Base-by-base conservation (phyloP, 768 basidiomycete species). In the Phaeotremella skinneri region DNA sequence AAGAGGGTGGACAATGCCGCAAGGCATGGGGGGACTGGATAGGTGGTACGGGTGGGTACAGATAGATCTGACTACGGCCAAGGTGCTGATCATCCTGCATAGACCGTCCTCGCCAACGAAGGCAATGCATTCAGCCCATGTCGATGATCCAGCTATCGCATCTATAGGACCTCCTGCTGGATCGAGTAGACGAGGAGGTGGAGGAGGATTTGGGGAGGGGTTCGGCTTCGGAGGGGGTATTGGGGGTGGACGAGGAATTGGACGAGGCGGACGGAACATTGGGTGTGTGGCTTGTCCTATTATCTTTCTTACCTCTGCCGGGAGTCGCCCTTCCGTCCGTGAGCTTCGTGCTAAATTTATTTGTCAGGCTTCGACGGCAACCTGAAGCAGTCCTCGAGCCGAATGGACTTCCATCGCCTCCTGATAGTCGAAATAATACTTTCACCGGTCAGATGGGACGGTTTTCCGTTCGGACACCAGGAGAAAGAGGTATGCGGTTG, bases 211-310 rank as follows among this genome's bases (percentile, higher is more conserved):
- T 42, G 70, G 67, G 4, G 67, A 72, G 50, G 70, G 70, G 0
- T 72, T 72, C 43, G 71, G 71, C 5, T 73, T 61, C 47, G 71
- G 71, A 4, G 71, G 68, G 16, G 71, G 71, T 5, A 69, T 73
- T 20, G 70, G 70, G 4, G 58, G 48, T 27, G 65, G 66, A 2
- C 51, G 62, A 30, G 62, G 59, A n/a, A 43, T 68, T 6, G 65
- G 54, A 7, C 42, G 64, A 26, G 65, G 66, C 13, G 60, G 55
- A 2, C 53, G 64, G 25, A 70, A 68, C 52, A 62, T 66, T 20
- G 69, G 67, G 69, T 70, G 55, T 41, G 66, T 54, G 1, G 4
- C 26, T 0, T 21, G 34, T 25, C 14, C 3, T 20, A 16, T 11
- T 37, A 39, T 1, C 14, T 32, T n/a, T 6, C 31, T 29, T 16